Conservation (phyloP, 192 early-diverging fungal genomes). For the Backusella luteola region DNA sequence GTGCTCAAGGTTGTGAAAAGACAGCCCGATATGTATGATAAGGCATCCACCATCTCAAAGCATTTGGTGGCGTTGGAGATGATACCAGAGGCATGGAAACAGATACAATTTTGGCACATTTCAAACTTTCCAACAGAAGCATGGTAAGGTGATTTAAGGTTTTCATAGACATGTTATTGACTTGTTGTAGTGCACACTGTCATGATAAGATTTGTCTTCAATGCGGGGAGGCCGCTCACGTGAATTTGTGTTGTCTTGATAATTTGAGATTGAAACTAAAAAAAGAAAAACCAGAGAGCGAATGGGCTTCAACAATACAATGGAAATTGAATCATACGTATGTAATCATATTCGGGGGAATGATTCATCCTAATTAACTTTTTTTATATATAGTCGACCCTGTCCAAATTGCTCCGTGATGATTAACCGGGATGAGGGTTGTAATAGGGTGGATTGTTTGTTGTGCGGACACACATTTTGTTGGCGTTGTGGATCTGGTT, state of each 20-base stretch:
- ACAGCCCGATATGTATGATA: conserved; percentile 9
- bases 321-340: conserved; percentile 42
- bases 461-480: conserved; percentile 68
- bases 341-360: neutral
- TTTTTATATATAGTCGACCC: conserved; percentile 35
- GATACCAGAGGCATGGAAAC: conserved; percentile 55
- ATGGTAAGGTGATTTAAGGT: conserved; percentile 37
- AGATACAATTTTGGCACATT: conserved; percentile 56
- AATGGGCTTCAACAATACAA: conserved; percentile 21
- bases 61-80: conserved; percentile 46
- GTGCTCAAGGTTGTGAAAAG: conserved; percentile 8
- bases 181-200: conserved; percentile 36
- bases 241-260: conserved; percentile 37
- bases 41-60: conserved; percentile 31
- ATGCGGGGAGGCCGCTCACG: conserved; percentile 48
- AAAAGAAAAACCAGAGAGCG: conserved; percentile 4
- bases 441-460: conserved; percentile 68
- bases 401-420: conserved; percentile 65
- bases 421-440: conserved; percentile 70
- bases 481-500: conserved; percentile 56
- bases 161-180: neutral
- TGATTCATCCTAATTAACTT: neutral
- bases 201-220: conserved; percentile 46
- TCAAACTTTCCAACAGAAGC: conserved; percentile 47
- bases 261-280: conserved; percentile 36